Base-by-base conservation (phyloP, 768 basidiomycete species). In the Russula sp. region DNA sequence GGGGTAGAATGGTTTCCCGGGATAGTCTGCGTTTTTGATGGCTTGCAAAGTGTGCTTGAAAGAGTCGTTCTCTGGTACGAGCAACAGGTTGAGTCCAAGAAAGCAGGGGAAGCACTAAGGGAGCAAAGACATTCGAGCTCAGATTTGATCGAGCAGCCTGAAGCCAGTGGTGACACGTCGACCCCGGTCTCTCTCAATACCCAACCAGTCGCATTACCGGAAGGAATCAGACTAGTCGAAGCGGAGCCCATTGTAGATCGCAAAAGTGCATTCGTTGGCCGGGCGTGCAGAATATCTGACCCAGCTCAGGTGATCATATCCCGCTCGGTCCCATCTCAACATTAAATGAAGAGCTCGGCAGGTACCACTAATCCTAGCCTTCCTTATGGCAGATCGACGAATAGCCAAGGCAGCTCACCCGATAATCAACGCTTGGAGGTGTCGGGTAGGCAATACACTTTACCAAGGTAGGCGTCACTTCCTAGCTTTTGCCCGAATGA, bases 211-310 rank as follows among this genome's bases (percentile, higher is more conserved):
- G 36, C 41, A 36, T 76, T 86, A 18, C 87, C 88, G 0, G 77
- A 79, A 20, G 87, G 83, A 0, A 75, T 92, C n/a, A 73, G 81
- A 50, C 80, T 98, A 13, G 74, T 82, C 60, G 80, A 84, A 47
- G 83, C 89, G 0, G 90, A 92, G 59, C 83, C 95, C 1, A 92
- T 98, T 58, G 75, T 81, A 8, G 95, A 96, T 72, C 79, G 93
- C 32, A 95, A 89, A 71, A 92, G 89, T 64, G 78, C 79, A 0
- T 97, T 98, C 68, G 78, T 96, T 8, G 94, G 93, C 9, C 82
- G 93, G 22, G 92, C 93, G 0, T 92, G 91, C 71, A 76, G 76
- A 47, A 87, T 96, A 69, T 82, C 83, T 7, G 79, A 91, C 73
- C 88, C 90, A 1, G 81, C 83, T 6, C 83, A 93, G 77, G 91